These are phyloP conservation scores for Hymenochaete sp. DNA, from an alignment of 1,284 basidiomycete species.

Conservation along the genomic window DNA sequence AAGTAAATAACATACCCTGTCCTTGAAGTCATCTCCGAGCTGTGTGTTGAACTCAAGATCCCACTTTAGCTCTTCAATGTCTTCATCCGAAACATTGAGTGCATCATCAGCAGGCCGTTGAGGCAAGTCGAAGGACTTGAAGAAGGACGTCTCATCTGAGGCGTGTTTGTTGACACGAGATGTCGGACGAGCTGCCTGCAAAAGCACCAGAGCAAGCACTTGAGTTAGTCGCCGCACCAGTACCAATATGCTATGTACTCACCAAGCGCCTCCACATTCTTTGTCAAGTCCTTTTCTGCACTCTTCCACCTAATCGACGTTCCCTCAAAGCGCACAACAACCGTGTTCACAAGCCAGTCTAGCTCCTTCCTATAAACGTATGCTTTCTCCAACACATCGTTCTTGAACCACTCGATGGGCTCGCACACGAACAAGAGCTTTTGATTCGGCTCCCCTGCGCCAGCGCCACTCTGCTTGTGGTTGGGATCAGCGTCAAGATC, in stretches of 20 bases:
- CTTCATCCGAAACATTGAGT: constrained; percentile 77
- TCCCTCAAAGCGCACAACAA: constrained; percentile 92
- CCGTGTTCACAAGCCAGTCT: constrained; percentile 90
- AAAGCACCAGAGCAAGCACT: no score
- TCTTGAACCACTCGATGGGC: constrained; percentile 84
- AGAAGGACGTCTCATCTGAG: constrained; percentile 85
- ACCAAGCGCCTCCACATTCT: constrained; percentile 95
- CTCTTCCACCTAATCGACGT: constrained; percentile 93
- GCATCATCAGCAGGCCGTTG: constrained; percentile 53
- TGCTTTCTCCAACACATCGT: constrained; percentile 82
- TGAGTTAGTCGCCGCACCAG: no score
- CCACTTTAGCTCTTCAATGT: constrained; percentile 83
- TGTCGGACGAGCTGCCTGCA: no score
- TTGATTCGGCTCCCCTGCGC: constrained; percentile 79
- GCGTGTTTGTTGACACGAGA: constrained; percentile 90
- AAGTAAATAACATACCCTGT: no score
- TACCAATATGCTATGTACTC: constrained; percentile 93
- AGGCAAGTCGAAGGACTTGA: constrained; percentile 96
- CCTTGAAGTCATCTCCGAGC: constrained; percentile 98
- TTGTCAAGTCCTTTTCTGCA: constrained; percentile 97
- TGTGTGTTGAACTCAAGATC: constrained; percentile 98
- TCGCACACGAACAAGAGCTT: constrained; percentile 80
- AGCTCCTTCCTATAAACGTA: constrained; percentile 94
- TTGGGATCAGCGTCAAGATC: no score
- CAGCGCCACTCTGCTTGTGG: no score